A percentile compares a stretch with the other conserved stretches of the same genome.
phyloP scores from a whole-genome alignment of 805 yeast genomes.

The Lipomyces spencermartinsiae region DNA sequence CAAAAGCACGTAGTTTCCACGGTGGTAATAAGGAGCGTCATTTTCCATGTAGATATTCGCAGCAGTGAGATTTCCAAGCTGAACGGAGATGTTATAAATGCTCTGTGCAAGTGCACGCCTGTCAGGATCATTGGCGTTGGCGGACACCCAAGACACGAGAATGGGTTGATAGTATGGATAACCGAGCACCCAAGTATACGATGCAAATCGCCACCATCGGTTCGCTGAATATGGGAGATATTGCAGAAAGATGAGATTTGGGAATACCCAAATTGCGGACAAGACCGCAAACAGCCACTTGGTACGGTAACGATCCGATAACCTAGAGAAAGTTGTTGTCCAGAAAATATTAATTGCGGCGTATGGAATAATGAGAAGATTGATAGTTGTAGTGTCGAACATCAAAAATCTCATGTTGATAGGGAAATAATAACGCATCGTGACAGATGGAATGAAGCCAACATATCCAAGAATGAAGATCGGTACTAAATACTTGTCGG shows the following conservation, averaged over 20 bases:
- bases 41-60: slow-evolving; percentile 61
- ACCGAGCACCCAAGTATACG: slow-evolving; percentile 47
- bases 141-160: slow-evolving; percentile 64
- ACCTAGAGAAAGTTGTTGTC: slow-evolving; percentile 42
- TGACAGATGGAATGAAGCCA: slow-evolving; percentile 35
- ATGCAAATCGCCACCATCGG: slow-evolving; percentile 36
- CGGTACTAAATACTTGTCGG: slow-evolving; percentile 30
- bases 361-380: slow-evolving; percentile 61
- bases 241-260: slow-evolving; percentile 41
- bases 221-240: slow-evolving; percentile 30
- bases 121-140: slow-evolving; percentile 66
- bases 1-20: slow-evolving; percentile 57
- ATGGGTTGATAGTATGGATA: slow-evolving; percentile 60
- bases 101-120: slow-evolving; percentile 70
- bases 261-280: slow-evolving; percentile 36
- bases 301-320: slow-evolving; percentile 28
- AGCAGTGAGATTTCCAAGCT: slow-evolving; percentile 61
- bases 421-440: slow-evolving; percentile 47
- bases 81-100: slow-evolving; percentile 67
- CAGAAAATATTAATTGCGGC: slow-evolving; percentile 40
- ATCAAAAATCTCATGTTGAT: slow-evolving; percentile 57
- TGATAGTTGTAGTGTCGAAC: slow-evolving; percentile 58
- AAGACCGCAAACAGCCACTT: slow-evolving; percentile 35
- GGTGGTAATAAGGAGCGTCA: slow-evolving; percentile 65
- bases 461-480: slow-evolving; percentile 33